Percentiles rank a stretch among this genome's conserved stretches.
Conservation (phyloP, 1,284 basidiomycete species). For the Tilletia caries region DNA sequence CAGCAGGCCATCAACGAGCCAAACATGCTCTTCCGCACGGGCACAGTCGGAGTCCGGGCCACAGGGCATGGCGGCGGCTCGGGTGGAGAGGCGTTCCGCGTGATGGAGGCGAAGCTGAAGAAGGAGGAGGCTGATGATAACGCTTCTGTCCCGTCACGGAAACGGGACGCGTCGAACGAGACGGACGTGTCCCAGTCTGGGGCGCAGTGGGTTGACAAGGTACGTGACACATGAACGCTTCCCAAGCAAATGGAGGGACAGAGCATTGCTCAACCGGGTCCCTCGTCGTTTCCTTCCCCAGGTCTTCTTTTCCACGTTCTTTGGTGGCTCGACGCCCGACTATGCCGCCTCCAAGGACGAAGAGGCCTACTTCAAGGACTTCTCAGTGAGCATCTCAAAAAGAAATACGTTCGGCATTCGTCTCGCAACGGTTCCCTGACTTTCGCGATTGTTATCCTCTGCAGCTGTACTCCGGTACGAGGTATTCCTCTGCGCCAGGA, state of each 20-base stretch:
- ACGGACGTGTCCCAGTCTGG: neutral
- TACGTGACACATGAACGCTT: too few species aligned
- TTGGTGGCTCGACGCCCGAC: conserved; percentile 15
- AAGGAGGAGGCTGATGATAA: neutral
- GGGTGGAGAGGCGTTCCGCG: conserved; percentile 6
- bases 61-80: conserved; percentile 13
- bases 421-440: too few species aligned
- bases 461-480: conserved; percentile 7
- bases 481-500: neutral
- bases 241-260: too few species aligned
- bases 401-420: too few species aligned
- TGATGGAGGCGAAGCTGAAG: neutral
- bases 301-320: conserved; percentile 17
- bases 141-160: neutral
- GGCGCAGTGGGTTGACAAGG: conserved; percentile 15
- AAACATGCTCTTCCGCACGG: conserved; percentile 12
- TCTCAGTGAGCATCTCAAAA: conserved; percentile 16
- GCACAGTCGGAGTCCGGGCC: neutral
- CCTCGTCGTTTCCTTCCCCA: neutral
- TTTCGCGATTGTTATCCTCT: neutral
- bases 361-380: conserved; percentile 16
- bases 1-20: neutral
- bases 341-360: conserved; percentile 11
- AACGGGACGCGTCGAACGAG: neutral
- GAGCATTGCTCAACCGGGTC: neutral